phyloP scores from a whole-genome alignment of 805 yeast genomes.

The Ogataea nakhonphanomensis region DNA sequence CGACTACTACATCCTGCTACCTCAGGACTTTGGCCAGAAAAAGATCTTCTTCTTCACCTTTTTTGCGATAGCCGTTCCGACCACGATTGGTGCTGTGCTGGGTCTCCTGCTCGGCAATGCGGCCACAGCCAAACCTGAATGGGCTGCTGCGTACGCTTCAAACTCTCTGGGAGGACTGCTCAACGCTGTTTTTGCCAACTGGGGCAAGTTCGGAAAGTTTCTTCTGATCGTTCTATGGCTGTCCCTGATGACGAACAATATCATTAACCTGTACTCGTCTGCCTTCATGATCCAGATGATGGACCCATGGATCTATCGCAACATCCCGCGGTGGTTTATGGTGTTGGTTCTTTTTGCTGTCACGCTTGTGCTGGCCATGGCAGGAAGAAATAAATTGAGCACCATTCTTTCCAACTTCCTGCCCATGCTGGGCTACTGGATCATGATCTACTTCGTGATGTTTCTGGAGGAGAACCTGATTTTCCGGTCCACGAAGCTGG shows the following conservation, averaged over 20 bases:
- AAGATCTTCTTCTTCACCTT: slow-evolving; percentile 60
- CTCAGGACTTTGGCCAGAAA: slow-evolving; percentile 59
- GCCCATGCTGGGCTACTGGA: slow-evolving; percentile 93
- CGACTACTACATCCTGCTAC: slow-evolving; percentile 79
- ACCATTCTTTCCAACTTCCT: slow-evolving; percentile 73
- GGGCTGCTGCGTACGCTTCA: slow-evolving; percentile 52
- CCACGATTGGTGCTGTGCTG: slow-evolving; percentile 70
- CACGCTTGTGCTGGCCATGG: slow-evolving; percentile 68
- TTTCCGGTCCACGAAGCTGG: slow-evolving; percentile 52
- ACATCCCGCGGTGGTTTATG: slow-evolving; percentile 77
- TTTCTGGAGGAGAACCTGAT: slow-evolving; percentile 68
- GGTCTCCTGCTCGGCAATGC: slow-evolving; percentile 69
- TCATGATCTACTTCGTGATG: slow-evolving; percentile 72
- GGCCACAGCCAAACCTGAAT: slow-evolving; percentile 53
- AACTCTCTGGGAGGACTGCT: slow-evolving; percentile 77
- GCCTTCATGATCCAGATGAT: slow-evolving; percentile 74
- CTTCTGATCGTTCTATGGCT: slow-evolving; percentile 65
- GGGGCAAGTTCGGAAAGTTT: slow-evolving; percentile 79
- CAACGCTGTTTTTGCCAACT: slow-evolving; percentile 58
- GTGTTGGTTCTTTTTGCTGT: slow-evolving; percentile 59
- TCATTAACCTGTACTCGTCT: slow-evolving; percentile 75
- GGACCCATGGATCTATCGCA: slow-evolving; percentile 46
- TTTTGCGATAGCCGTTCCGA: slow-evolving; percentile 64
- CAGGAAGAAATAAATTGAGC: slow-evolving; percentile 70
- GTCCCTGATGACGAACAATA: slow-evolving; percentile 77